phyloP scores from a whole-genome alignment of 257 asterid species.

The Jasminum sambac region DNA sequence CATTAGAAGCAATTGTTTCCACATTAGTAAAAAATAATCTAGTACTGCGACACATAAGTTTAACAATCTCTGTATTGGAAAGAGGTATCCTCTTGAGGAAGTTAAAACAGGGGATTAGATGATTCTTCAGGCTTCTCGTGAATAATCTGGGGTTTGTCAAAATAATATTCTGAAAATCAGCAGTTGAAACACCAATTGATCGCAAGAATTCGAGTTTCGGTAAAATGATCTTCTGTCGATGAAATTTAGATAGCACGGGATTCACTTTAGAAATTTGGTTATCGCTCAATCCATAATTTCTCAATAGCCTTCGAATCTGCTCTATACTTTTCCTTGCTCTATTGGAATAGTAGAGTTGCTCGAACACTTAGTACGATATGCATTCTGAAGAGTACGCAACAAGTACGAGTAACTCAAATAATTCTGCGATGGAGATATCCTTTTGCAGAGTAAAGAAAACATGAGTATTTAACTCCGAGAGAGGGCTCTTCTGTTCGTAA shows the following conservation, averaged over 20 bases:
- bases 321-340: background rate
- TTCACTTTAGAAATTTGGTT: background rate
- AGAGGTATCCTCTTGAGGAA: background rate
- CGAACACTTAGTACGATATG: background rate
- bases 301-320: background rate
- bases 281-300: conserved; percentile 5
- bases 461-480: background rate
- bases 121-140: background rate
- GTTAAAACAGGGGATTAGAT: background rate
- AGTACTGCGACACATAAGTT: background rate
- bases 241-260: background rate
- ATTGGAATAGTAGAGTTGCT: background rate
- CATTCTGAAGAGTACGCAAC: background rate
- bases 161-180: background rate
- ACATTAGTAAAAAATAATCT: background rate
- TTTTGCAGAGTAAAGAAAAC: background rate
- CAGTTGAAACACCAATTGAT: background rate
- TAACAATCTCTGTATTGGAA: background rate
- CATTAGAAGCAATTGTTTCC: background rate
- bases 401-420: background rate
- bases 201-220: conserved; percentile 1
- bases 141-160: background rate
- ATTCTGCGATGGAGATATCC: background rate
- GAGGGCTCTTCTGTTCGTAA: background rate
- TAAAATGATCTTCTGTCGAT: background rate